Evolutionary conservation across 139 green algal species (phyloP).

Genomic region (Chlorella sorokiniana): DNA sequence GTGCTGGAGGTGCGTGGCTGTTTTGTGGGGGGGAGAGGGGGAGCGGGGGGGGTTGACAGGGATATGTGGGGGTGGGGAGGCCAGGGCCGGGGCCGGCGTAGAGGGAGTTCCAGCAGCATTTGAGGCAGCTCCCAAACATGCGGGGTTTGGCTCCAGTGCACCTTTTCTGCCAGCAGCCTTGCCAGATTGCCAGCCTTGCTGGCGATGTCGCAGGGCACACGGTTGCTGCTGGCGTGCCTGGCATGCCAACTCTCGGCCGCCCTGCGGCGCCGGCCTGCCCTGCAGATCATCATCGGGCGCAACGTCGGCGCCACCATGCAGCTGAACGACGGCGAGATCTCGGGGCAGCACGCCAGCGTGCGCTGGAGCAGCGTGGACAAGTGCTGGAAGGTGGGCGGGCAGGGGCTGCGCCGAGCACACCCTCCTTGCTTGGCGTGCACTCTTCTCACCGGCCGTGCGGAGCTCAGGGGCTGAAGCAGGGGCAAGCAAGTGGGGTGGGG

Average conservation of each 20-base stretch:
- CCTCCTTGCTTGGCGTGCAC: neutral
- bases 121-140: too few relatives aligned
- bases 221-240: too few relatives aligned
- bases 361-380: slow-evolving; percentile 50
- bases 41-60: neutral
- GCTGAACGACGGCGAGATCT: slow-evolving; percentile 76
- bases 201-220: too few relatives aligned
- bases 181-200: too few relatives aligned
- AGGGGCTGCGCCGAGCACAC: too few relatives aligned
- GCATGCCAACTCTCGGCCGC: too few relatives aligned
- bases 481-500: neutral
- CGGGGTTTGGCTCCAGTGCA: too few relatives aligned
- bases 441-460: neutral
- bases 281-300: slow-evolving; percentile 70
- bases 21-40: neutral
- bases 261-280: too few relatives aligned
- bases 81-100: too few relatives aligned
- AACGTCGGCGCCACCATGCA: slow-evolving; percentile 46
- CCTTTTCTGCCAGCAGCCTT: too few relatives aligned
- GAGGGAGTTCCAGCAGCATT: too few relatives aligned
- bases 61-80: neutral
- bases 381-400: slow-evolving; percentile 51
- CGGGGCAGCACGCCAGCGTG: slow-evolving; percentile 62
- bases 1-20: slow-evolving; percentile 19
- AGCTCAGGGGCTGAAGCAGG: neutral